Evolutionary conservation across 176 grass and related monocot species (phyloP), one percentile per base, ranked within the genome.

Genomic region (Metroxylon sagu): DNA sequence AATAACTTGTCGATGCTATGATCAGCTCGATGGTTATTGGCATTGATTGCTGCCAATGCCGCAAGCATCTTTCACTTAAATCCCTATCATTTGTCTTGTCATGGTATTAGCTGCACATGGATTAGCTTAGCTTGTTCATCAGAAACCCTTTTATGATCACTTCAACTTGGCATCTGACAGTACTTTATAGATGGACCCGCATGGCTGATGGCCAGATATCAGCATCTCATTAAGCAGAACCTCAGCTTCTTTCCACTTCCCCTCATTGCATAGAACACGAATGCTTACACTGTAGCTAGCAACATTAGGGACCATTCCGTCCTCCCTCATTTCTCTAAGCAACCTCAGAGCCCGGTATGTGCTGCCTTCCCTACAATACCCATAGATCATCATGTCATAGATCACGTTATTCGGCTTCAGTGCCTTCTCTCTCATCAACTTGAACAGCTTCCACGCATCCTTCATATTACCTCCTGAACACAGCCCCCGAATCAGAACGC

Each of bases 361-460:
- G 66, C 60, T 95, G 56, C 85, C 85, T 82, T 95, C 71, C 29
- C 78, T 68, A 4, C 80, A 76, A 73, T 85, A 89, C 17, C 85
- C 89, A 82, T 77, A 79, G 50, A 95, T 71, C 81, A 95, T 74
- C 61, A 82, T 85, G 51, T 95, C 72, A 77, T 85, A 85, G 4
- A 85, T 77, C 17, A 79, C 75, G 64, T 61, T 67, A 18, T 49
- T 85, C 1, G 69, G 81, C 62, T 75, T 64, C 30, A 82, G 60
- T 59, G 78, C 78, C 67, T 82, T 89, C 49, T 60, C 63, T 0
- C 18, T 18, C 81, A 89, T 95, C 50, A 53, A 66, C 18, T 82
- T 64, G 29, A 89, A 80, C 61, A 89, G 16, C 57, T 85, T 89
- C 59, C 77, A 70, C 29, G 85, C 81, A 62, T 95, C 78, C 78